Percentiles rank a stretch among this genome's conserved stretches.
Evolutionary conservation across 2,329 filamentous ascomycete species (phyloP).

Genomic region (Venturia aucupariae): DNA sequence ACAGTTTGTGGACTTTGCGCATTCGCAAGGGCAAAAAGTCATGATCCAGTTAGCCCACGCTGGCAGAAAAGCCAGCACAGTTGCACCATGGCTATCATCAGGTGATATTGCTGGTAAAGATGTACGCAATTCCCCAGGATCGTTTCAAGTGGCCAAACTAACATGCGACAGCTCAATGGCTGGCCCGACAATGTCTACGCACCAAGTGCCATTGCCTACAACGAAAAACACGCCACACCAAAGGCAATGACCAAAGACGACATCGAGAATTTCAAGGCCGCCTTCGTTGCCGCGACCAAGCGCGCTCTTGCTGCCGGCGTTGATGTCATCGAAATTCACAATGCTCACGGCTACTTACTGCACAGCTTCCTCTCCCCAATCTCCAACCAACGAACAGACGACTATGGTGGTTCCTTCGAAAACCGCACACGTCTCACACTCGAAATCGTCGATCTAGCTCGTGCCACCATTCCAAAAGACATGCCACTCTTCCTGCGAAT

Average conservation of each 20-base stretch:
- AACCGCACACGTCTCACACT: conserved; percentile 61
- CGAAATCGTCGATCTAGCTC: conserved; percentile 55
- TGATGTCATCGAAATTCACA: conserved; percentile 73
- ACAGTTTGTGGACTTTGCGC: conserved; percentile 66
- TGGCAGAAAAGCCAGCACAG: conserved; percentile 53
- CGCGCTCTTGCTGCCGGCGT: conserved; percentile 50
- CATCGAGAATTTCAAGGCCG: conserved; percentile 55
- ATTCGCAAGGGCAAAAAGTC: conserved; percentile 66
- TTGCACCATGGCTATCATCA: conserved; percentile 53
- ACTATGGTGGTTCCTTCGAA: conserved; percentile 61
- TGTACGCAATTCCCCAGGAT: conserved; percentile 1
- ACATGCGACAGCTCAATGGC: conserved; percentile 36
- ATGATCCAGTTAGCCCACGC: conserved; percentile 78
- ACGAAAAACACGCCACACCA: conserved; percentile 50
- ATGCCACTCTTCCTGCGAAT: conserved; percentile 69
- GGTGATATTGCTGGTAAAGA: conserved; percentile 47
- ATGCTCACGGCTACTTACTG: conserved; percentile 70
- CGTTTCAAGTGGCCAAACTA: neutral
- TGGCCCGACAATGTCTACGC: conserved; percentile 47
- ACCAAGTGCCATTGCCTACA: conserved; percentile 53
- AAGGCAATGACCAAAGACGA: conserved; percentile 60
- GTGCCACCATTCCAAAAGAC: conserved; percentile 52
- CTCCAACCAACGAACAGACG: conserved; percentile 59
- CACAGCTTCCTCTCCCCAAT: conserved; percentile 60
- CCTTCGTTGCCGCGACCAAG: conserved; percentile 54